Evolutionary conservation across 2,329 filamentous ascomycete species (phyloP).

Genomic region (Aspergillus candidus): DNA sequence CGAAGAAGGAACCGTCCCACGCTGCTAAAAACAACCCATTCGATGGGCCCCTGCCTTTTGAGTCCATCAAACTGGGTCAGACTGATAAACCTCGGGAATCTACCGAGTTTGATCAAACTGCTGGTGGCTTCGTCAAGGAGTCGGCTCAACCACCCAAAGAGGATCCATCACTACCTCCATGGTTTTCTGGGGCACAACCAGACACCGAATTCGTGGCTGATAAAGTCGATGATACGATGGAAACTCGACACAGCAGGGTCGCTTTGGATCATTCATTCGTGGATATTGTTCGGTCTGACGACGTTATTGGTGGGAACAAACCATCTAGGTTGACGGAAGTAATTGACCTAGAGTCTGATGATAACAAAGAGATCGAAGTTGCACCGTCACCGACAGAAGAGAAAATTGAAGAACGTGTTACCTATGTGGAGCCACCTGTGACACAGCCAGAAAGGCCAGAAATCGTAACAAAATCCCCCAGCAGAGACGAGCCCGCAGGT

Average conservation of each 20-base stretch:
- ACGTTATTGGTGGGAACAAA: slow-evolving; percentile 38
- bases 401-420: background rate
- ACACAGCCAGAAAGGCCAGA: background rate
- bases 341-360: slow-evolving; percentile 20
- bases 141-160: slow-evolving; percentile 25
- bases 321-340: slow-evolving; percentile 23
- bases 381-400: background rate
- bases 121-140: slow-evolving; percentile 61
- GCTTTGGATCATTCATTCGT: slow-evolving; percentile 23
- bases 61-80: slow-evolving; percentile 65
- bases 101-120: slow-evolving; percentile 48
- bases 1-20: slow-evolving; percentile 41
- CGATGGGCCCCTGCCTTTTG: slow-evolving; percentile 81
- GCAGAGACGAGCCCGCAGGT: background rate
- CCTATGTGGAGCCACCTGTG: no score
- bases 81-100: slow-evolving; percentile 34
- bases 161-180: slow-evolving; percentile 38
- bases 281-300: slow-evolving; percentile 27
- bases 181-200: slow-evolving; percentile 38
- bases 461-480: background rate
- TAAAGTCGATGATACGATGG: slow-evolving; percentile 17
- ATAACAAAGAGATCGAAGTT: slow-evolving; percentile 1
- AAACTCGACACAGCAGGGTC: slow-evolving; percentile 17
- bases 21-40: slow-evolving; percentile 54
- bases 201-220: slow-evolving; percentile 30